Percentiles rank a stretch among this genome's conserved stretches.
Conservation (phyloP, 768 basidiomycete species). For the Tubosaeta sp. region DNA sequence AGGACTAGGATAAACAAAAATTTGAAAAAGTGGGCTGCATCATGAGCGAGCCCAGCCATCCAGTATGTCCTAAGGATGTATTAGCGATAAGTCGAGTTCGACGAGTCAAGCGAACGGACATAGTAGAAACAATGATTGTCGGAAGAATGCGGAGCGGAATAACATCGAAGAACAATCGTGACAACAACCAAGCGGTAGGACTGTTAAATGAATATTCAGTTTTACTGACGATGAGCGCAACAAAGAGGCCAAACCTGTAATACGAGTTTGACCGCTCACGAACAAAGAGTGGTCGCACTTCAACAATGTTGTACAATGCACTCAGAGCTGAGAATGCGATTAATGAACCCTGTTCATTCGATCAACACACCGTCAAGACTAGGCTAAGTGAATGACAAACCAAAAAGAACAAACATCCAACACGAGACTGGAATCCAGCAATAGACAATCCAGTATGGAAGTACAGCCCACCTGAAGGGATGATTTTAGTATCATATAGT, state of each 20-base stretch:
- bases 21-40: constrained; percentile 88
- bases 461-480: constrained; percentile 69
- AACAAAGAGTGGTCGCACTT: constrained; percentile 80
- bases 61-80: constrained; percentile 65
- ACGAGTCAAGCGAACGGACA: constrained; percentile 44
- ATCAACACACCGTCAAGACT: constrained; percentile 5
- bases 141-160: constrained; percentile 86
- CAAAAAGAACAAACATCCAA: constrained; percentile 95
- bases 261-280: constrained; percentile 83
- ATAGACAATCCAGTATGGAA: constrained; percentile 76
- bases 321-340: constrained; percentile 90
- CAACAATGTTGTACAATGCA: constrained; percentile 84
- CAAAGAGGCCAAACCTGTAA: constrained; percentile 56
- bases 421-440: constrained; percentile 88
- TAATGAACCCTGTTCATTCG: constrained; percentile 62
- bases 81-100: not conserved
- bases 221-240: not conserved
- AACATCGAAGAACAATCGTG: constrained; percentile 84
- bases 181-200: constrained; percentile 88
- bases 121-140: constrained; percentile 79
- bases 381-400: constrained; percentile 33
- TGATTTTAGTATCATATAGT: not conserved
- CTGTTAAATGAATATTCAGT: constrained; percentile 33
- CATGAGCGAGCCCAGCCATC: constrained; percentile 87
- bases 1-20: constrained; percentile 87